Base-by-base conservation (phyloP, 2,329 filamentous ascomycete species). In the Fusarium sp. region DNA sequence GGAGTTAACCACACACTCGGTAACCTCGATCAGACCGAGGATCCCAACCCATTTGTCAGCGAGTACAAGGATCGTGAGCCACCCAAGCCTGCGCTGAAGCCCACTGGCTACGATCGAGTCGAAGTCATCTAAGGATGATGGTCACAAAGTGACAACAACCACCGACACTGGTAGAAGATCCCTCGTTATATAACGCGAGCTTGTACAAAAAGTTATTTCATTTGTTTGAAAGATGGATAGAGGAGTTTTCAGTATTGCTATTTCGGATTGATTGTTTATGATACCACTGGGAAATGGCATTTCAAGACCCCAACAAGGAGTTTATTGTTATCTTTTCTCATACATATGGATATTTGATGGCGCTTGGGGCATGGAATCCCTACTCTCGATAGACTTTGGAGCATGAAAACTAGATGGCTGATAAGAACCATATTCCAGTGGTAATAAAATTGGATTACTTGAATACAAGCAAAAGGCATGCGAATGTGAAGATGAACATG, bases 1-100 rank as follows among this genome's bases (percentile, higher is more conserved):
- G 96, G 97, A 76, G 95, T 98, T 73, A 98, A 99, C 81, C 96
- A 99, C 79, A 98, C 96, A 0, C 82, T 99, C 41, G 90, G 92
- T 52, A 98, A 98, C 77, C 84, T 99, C 61, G 84, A 97, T 72
- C 93, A 96, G 77, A 89, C 88, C 53, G 85, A 90, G 33, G 96
- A 99, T 76, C 94, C 95, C 3, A 99, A 99, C 76, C 96, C 96
- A 4, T 99, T 96, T 76, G 91, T 93, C 44, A 92, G 90, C 79
- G 86, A 90, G 73, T 98, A 95, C 83, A 93, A 92, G 80, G 88
- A 93, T 66, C 83, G 84, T 16, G 82, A 82, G 8, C 84, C 84
- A 66, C 93, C 95, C 70, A 92, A 91, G 6, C 88, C 88, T 2
- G 86, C 89, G 46, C 73, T 85, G 28, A 87, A 89, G 77, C 85